Base-by-base conservation (phyloP, 371 early-diverging fungal species). In the Quaeritorhiza haematococci region DNA sequence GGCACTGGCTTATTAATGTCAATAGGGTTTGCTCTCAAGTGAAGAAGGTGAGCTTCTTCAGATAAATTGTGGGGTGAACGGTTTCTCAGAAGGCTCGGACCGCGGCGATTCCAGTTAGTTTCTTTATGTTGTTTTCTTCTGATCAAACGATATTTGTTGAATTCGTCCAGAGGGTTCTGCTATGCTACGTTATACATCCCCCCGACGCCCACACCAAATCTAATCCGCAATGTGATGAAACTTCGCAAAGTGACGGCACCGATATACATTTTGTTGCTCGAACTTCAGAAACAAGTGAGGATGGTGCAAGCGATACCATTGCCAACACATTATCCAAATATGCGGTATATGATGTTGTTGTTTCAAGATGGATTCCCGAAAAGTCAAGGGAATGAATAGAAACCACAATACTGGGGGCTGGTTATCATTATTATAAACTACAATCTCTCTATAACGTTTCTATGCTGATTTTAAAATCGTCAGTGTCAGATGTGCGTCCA, bases 11-110 rank as follows among this genome's bases (percentile, higher is more conserved):
- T n/a, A 58, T 84, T 38, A 69, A 75, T 3, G 27, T 84, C 3
- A 84, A 76, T 48, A 64, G 88, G 23, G 76, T 85, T 24, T 78
- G 85, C 49, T 69, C 79, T 1, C 84, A 84, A 54, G 85, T 83
- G 7, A 83, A 82, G 55, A 82, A 82, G 77, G 78, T 75, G 64
- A 53, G n/a, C 3, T n/a, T n/a, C n/a, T n/a, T n/a, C n/a, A n/a
- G n/a, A n/a, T n/a, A n/a, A n/a, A n/a, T n/a, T n/a, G n/a, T n/a
- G n/a, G n/a, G n/a, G n/a, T n/a, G n/a, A n/a, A n/a, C n/a, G n/a
- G n/a, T n/a, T n/a, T n/a, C n/a, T n/a, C n/a, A n/a, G n/a, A n/a
- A n/a, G n/a, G n/a, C n/a, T n/a, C n/a, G n/a, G n/a, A n/a, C n/a
- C n/a, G n/a, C n/a, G n/a, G n/a, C n/a, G n/a, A n/a, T n/a, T n/a